These are phyloP conservation scores for Phytopythium cucurbitacearum DNA, from an alignment of 352 stramenopile species.

Conservation along the genomic window DNA sequence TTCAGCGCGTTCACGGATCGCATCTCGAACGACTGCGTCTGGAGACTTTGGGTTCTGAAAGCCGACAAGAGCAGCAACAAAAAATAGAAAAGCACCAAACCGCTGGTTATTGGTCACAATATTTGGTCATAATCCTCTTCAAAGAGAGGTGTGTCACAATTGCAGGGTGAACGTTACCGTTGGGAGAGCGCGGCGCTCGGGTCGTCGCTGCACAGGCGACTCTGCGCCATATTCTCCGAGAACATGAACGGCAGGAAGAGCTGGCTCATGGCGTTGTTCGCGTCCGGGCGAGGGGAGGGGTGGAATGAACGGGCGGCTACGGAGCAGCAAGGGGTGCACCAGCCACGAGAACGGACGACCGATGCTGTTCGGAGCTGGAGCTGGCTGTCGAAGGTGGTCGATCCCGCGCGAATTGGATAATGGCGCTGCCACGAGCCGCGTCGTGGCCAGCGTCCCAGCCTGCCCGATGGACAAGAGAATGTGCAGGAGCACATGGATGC, in stretches of 20 bases:
- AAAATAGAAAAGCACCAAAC: not conserved
- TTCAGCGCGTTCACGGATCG: conserved; percentile 47
- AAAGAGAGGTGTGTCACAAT: not conserved
- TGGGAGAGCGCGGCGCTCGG: conserved; percentile 1
- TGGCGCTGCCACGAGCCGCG: not conserved
- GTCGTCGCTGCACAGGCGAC: conserved; percentile 3
- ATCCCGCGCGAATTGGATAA: not conserved
- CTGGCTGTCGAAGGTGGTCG: not conserved
- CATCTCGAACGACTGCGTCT: conserved; percentile 45
- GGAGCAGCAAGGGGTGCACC: no score
- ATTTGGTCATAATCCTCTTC: not conserved
- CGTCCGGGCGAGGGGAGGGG: not conserved
- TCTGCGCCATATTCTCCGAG: conserved; percentile 1
- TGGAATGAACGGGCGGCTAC: not conserved
- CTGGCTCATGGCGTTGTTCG: conserved; percentile 3
- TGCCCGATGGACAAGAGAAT: no score
- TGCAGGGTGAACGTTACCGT: not conserved
- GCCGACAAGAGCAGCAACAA: not conserved
- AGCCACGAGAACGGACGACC: no score
- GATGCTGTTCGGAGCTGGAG: not conserved
- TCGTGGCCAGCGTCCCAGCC: no score
- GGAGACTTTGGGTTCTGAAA: conserved; percentile 15
- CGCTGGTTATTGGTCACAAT: not conserved
- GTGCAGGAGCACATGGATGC: no score
- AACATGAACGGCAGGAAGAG: conserved; percentile 5